Evolutionary conservation across 192 early-diverging fungal species (phyloP).

Genomic region (Paraglomus brasilianum): DNA sequence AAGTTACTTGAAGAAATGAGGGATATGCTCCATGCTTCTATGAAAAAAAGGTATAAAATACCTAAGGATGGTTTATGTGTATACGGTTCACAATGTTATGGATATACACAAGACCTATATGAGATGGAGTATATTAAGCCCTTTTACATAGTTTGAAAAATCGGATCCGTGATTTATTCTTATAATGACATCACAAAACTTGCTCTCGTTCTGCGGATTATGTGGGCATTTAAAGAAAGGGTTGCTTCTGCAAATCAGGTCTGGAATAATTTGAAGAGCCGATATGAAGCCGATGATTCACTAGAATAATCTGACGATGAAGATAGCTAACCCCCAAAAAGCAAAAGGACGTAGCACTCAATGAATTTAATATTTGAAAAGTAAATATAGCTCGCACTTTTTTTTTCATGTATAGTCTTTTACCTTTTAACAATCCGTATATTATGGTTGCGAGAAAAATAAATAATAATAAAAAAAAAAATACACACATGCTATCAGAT

Average conservation of each 20-base stretch:
- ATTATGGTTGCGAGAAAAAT: constrained; percentile 9
- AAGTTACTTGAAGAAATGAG: constrained; percentile 15
- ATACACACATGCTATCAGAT: constrained; percentile 9
- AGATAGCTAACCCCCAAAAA: constrained; percentile 2
- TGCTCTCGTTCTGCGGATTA: not conserved
- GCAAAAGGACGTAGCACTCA: constrained; percentile 7
- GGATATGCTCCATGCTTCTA: not conserved
- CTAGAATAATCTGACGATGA: constrained; percentile 19
- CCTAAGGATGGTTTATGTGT: constrained; percentile 9
- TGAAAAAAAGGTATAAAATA: constrained; percentile 13
- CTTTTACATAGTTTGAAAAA: constrained; percentile 18
- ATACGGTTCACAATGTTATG: constrained; percentile 14
- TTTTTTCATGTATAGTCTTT: constrained; percentile 5
- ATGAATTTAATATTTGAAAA: constrained; percentile 3
- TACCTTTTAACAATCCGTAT: not conserved
- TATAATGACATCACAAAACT: constrained; percentile 16
- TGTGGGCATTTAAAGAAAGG: constrained; percentile 24
- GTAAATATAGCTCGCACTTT: constrained; percentile 5
- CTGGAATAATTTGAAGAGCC: constrained; percentile 7
- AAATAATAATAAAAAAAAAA: constrained; percentile 8
- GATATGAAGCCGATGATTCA: not conserved
- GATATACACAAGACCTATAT: constrained; percentile 2
- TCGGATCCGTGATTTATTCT: not conserved
- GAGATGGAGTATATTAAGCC: constrained; percentile 16
- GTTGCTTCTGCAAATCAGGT: constrained; percentile 3